phyloP scores from a whole-genome alignment of 108 stramenopile genomes.

The Nitzschia palea region DNA sequence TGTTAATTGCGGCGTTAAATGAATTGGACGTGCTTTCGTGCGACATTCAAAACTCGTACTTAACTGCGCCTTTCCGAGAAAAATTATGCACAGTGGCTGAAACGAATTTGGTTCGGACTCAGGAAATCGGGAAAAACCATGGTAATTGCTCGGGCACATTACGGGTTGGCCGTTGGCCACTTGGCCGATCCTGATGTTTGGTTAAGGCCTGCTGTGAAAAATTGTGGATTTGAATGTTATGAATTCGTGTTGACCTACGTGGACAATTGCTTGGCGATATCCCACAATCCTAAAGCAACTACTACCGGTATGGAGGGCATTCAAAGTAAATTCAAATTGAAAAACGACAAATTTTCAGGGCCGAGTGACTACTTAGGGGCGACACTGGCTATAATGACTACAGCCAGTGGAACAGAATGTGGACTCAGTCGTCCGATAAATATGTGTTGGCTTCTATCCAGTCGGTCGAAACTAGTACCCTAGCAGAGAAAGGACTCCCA shows the following conservation, averaged over 20 bases:
- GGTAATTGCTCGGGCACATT: constrained; percentile 37
- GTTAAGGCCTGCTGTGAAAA: constrained; percentile 12
- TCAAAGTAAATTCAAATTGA: constrained; percentile 12
- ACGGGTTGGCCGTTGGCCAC: constrained; percentile 28
- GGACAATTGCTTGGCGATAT: constrained; percentile 31
- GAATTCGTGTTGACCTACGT: constrained; percentile 43
- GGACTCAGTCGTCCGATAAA: constrained; percentile 39
- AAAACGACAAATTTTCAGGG: constrained; percentile 5
- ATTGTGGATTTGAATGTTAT: constrained; percentile 26
- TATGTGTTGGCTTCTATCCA: constrained; percentile 37
- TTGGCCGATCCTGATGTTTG: constrained; percentile 44
- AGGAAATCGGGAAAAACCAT: constrained; percentile 33
- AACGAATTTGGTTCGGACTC: constrained; percentile 26
- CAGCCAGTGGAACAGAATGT: background rate
- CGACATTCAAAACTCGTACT: constrained; percentile 36
- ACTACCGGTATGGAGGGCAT: background rate
- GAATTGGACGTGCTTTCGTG: constrained; percentile 23
- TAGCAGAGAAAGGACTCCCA: constrained; percentile 9
- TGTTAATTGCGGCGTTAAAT: constrained; percentile 42
- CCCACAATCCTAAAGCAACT: background rate
- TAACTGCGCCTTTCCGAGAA: constrained; percentile 32
- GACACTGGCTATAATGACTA: background rate
- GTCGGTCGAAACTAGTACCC: constrained; percentile 30
- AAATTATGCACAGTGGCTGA: constrained; percentile 28
- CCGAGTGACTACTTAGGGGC: constrained; percentile 36